Conservation (phyloP, 768 basidiomycete species). For the Amanita polypyramis region DNA sequence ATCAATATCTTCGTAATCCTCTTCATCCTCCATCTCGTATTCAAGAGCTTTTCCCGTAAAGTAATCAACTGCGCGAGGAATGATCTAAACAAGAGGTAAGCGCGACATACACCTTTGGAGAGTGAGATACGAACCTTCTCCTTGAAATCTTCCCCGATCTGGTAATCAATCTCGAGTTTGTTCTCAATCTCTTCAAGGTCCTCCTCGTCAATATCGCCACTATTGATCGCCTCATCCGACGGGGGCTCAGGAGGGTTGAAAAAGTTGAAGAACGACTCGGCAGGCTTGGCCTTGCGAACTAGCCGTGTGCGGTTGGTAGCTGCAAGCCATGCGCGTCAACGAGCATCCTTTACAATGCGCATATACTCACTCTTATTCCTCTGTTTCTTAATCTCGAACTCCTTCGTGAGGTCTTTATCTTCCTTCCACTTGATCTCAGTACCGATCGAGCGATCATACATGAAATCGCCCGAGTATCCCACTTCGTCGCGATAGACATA, state of each 20-base stretch:
- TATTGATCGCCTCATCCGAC: constrained; percentile 54
- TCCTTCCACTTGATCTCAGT: constrained; percentile 95
- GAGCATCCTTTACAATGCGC: constrained; percentile 6
- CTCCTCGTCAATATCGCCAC: constrained; percentile 68
- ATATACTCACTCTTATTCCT: constrained; percentile 82
- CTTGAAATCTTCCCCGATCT: constrained; percentile 96
- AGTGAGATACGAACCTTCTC: constrained; percentile 57
- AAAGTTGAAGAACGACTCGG: constrained; percentile 99
- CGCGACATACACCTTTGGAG: background rate
- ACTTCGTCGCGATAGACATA: constrained; percentile 90
- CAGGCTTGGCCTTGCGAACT: constrained; percentile 78
- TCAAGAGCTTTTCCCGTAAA: constrained; percentile 96
- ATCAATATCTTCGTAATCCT: constrained; percentile 47
- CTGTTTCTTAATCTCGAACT: constrained; percentile 98
- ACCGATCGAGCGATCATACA: constrained; percentile 93
- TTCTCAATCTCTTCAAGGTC: constrained; percentile 88
- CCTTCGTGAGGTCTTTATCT: constrained; percentile 95
- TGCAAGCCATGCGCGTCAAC: constrained; percentile 16
- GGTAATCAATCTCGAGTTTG: constrained; percentile 93
- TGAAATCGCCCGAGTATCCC: constrained; percentile 93
- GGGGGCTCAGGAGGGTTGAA: constrained; percentile 79
- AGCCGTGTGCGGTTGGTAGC: constrained; percentile 80
- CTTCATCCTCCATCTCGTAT: constrained; percentile 61
- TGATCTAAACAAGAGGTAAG: constrained; percentile 41
- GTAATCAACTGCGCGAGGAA: constrained; percentile 92